phyloP scores from a whole-genome alignment of 2,329 filamentous ascomycete species.

The Emericellopsis atlantica region DNA sequence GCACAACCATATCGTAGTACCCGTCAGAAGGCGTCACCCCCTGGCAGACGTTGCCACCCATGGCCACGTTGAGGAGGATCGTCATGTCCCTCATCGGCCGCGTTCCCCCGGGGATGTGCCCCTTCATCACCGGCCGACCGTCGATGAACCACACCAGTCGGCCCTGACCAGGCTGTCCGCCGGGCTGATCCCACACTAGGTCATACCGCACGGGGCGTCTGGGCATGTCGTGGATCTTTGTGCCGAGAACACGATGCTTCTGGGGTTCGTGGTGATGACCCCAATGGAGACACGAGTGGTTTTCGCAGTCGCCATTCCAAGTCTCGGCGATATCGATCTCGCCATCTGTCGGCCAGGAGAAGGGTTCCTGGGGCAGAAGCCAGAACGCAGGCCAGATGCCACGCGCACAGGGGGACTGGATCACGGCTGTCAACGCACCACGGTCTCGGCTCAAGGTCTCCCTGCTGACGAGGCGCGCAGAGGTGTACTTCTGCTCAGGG shows the following conservation, averaged over 20 bases:
- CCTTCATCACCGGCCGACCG: constrained; percentile 43
- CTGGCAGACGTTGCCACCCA: constrained; percentile 46
- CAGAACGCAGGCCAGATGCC: constrained; percentile 53
- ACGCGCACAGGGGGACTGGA: constrained; percentile 36
- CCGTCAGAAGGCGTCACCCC: constrained; percentile 38
- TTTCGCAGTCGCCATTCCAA: constrained; percentile 45
- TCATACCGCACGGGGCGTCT: constrained; percentile 35
- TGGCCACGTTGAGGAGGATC: constrained; percentile 46
- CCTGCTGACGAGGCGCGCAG: constrained; percentile 39
- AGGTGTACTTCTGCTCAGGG: constrained; percentile 34
- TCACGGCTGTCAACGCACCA: constrained; percentile 37
- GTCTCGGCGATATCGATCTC: constrained; percentile 49
- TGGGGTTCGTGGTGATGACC: constrained; percentile 39
- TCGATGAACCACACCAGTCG: constrained; percentile 48
- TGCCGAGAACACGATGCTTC: constrained; percentile 43
- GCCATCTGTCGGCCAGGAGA: constrained; percentile 44
- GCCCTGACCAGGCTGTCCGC: constrained; percentile 27
- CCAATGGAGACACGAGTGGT: constrained; percentile 48
- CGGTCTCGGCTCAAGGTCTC: constrained; percentile 35
- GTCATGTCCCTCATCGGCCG: constrained; percentile 42
- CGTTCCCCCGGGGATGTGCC: constrained; percentile 34
- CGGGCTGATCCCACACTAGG: constrained; percentile 40
- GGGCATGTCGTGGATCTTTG: constrained; percentile 34
- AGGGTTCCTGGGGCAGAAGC: constrained; percentile 45
- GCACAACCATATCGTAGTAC: constrained; percentile 42